Evolutionary conservation across 2,329 filamentous ascomycete species (phyloP), one percentile per base, ranked within the genome.

Genomic region (Septoria petroselini): DNA sequence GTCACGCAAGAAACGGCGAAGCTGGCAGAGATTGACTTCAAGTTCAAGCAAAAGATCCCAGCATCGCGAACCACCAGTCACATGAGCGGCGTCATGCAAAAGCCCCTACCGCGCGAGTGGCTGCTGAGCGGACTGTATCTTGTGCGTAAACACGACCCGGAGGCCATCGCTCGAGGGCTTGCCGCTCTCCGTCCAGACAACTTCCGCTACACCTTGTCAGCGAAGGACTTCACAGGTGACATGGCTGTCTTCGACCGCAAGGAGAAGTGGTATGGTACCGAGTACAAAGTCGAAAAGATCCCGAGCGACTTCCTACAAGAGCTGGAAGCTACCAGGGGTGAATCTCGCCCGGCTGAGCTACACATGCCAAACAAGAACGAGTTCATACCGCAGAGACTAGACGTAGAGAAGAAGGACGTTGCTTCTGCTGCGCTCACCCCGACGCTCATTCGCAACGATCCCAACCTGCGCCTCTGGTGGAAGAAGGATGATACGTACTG

Each of bases 401-500:
- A 95, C 44, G 93, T 98, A 1, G 90, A 96, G 68, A 95, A 93
- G 77, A 95, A 89, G 70, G 88, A 95, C 29, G 79, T 93, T n/a
- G 76, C 82, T 19, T 81, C 87, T 59, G 86, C 90, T 1, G 75
- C 84, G 0, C 78, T 86, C 48, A 76, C 82, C 0, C 93, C 93
- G 0, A 85, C 84, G 53, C 76, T 98, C 18, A 85, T 98, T 55
- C 84, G 91, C 58, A 90, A 95, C 61, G 91, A 96, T 59, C 77
- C 84, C 4, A 74, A 83, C 27, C 83, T 88, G 1, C 83, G 91
- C 23, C 85, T 88, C 2, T 98, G 93, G 93, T 96, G 84, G 76
- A 98, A 98, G 76, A 97, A 97, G 71, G 93, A 98, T 63, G 93
- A 98, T 62, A 90, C 85, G 0, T 98, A 97, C 70, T 97, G 91